Base-by-base conservation (phyloP, 1,284 basidiomycete genomes). In the Rhodofomes roseus region DNA sequence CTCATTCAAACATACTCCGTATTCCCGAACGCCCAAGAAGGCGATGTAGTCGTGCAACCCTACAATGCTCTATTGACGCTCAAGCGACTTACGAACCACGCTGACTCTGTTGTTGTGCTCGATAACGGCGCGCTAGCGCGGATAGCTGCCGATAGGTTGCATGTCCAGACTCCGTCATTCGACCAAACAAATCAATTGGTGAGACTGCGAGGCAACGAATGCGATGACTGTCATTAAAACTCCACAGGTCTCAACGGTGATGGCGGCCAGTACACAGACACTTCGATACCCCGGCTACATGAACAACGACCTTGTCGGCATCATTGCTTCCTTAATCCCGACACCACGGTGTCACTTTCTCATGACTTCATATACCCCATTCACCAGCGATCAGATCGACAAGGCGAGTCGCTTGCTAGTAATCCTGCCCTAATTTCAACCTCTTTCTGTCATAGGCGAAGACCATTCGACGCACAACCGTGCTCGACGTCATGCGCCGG, bases 351-450 rank as follows among this genome's bases (percentile, higher is more conserved):
- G 96, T 70, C 97, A 99, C 76, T 99, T 99, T 82, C 84, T 99
- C 60, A 98, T 96, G 92, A 99, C 97, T n/a, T 95, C 94, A 18
- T 99, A 99, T 70, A 99, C 97, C 4, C 96, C 97, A 0, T 99
- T 99, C 75, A 98, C 96, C 1, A 93, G 92, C 62, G 96, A 98
- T 74, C 89, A 93, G 69, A 93, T 96, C 59, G 94, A 96, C 78
- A 93, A 96, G 79, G 95, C 92, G 25, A 43, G 58, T 48, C 27
- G n/a, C n/a, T n/a, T n/a, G n/a, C n/a, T n/a, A n/a, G n/a, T n/a
- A n/a, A 40, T 20, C 18, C 48, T 20, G 16, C 25, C 31, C 9
- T 14, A 14, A 39, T 16, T n/a, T 4, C 55, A 11, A 5, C 31
- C 31, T 5, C 31, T 34, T 5, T 11, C 5, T 34, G 31, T 5